Evolutionary conservation across 768 basidiomycete genomes (phyloP).

Genomic region (Pisolithus albus): DNA sequence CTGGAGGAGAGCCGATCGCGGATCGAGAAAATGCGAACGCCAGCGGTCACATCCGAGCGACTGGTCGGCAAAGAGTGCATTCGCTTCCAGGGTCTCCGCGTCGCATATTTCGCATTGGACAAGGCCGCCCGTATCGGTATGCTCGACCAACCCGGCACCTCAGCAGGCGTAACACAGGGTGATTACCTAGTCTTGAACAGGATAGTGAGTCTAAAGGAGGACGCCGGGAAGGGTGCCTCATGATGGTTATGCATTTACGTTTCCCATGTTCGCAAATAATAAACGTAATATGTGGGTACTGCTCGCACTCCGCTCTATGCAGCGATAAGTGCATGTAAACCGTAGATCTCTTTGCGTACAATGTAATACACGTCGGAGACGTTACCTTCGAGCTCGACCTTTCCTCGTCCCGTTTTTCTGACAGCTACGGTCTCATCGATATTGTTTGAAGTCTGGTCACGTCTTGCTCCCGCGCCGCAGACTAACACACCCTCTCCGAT

Average conservation of each 20-base stretch:
- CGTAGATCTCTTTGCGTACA: constrained; percentile 86
- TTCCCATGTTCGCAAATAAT: background rate
- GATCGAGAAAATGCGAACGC: constrained; percentile 58
- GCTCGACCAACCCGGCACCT: constrained; percentile 46
- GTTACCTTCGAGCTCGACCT: constrained; percentile 84
- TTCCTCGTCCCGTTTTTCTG: constrained; percentile 76
- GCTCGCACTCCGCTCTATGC: constrained; percentile 31
- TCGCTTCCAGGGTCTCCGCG: constrained; percentile 92
- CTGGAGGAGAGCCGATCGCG: constrained; percentile 55
- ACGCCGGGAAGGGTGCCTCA: constrained; percentile 60
- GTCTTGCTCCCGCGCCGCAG: constrained; percentile 60
- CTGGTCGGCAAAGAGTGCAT: constrained; percentile 87
- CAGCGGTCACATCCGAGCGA: constrained; percentile 64
- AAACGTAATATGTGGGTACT: constrained; percentile 7
- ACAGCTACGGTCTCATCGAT: constrained; percentile 76
- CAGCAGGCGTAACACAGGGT: constrained; percentile 48
- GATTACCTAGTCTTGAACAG: constrained; percentile 85
- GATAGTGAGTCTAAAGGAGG: constrained; percentile 93
- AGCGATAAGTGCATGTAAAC: constrained; percentile 82
- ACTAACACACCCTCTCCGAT: constrained; percentile 96
- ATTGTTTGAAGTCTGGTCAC: constrained; percentile 34
- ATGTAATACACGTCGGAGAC: constrained; percentile 85
- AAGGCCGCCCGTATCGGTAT: constrained; percentile 69
- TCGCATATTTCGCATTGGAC: constrained; percentile 93
- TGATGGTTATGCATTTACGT: background rate